Evolutionary conservation across 768 basidiomycete genomes (phyloP).

Genomic region (Tricholomella constricta): DNA sequence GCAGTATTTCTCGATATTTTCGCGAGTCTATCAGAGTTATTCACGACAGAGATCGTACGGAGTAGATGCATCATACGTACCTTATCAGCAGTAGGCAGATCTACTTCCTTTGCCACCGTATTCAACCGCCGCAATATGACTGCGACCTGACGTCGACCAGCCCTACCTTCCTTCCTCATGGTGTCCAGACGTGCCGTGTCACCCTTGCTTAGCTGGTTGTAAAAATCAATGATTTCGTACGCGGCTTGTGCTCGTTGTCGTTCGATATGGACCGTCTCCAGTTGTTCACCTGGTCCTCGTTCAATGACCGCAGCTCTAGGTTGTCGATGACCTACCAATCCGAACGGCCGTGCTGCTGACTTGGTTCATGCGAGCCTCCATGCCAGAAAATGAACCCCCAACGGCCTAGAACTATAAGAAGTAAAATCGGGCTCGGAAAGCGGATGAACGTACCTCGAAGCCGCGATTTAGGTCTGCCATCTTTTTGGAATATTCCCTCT

Average conservation of each 20-base stretch:
- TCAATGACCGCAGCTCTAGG: slow-evolving; percentile 1
- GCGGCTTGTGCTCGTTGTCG: slow-evolving; percentile 93
- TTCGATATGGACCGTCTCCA: slow-evolving; percentile 92
- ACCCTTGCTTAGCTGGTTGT: slow-evolving; percentile 86
- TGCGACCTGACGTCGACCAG: slow-evolving; percentile 87
- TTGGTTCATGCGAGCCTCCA: slow-evolving; percentile 90
- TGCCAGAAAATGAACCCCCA: slow-evolving; percentile 81
- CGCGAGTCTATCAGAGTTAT: slow-evolving; percentile 61
- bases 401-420: slow-evolving; percentile 61
- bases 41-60: background rate
- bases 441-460: slow-evolving; percentile 71
- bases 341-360: slow-evolving; percentile 93
- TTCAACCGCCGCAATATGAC: slow-evolving; percentile 82
- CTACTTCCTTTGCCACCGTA: slow-evolving; percentile 91
- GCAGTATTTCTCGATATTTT: slow-evolving; percentile 94
- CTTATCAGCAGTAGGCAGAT: slow-evolving; percentile 79
- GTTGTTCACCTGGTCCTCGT: slow-evolving; percentile 74
- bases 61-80: slow-evolving; percentile 35
- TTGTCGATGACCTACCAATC: slow-evolving; percentile 61
- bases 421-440: slow-evolving; percentile 2
- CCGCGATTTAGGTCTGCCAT: slow-evolving; percentile 91
- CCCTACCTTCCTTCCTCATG: slow-evolving; percentile 84
- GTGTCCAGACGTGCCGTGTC: slow-evolving; percentile 76
- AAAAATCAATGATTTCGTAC: slow-evolving; percentile 90
- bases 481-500: slow-evolving; percentile 92